Percentiles rank a stretch among this genome's conserved stretches.
Conservation (phyloP, 495 filamentous ascomycete genomes). For the Trichocladium uniseriatum region DNA sequence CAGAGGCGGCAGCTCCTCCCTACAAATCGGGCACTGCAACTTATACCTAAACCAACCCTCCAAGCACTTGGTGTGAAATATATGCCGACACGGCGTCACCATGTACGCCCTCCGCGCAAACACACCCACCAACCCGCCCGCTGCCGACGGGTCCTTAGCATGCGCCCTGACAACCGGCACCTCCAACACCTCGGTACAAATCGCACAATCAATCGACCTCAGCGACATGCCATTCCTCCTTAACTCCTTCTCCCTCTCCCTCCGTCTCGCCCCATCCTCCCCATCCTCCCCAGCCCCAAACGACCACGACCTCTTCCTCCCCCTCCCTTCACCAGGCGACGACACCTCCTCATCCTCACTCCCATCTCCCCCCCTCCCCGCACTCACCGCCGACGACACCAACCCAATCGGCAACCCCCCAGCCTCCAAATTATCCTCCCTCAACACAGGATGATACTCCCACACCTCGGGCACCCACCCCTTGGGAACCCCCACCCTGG, state of each 20-base stretch:
- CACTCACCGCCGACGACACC: constrained; percentile 13
- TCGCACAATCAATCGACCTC: constrained; percentile 69
- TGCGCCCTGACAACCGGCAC: constrained; percentile 65
- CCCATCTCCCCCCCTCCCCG: constrained; percentile 15
- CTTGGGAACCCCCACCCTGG: constrained; percentile 54
- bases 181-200: constrained; percentile 85
- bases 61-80: constrained; percentile 87
- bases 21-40: constrained; percentile 90
- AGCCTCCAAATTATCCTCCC: constrained; percentile 73
- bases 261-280: constrained; percentile 4
- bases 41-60: constrained; percentile 94
- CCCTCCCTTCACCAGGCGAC: constrained; percentile 21
- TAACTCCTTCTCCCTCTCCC: constrained; percentile 24
- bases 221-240: constrained; percentile 34
- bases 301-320: constrained; percentile 10
- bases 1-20: constrained; percentile 77
- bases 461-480: constrained; percentile 75
- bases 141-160: constrained; percentile 37
- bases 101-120: constrained; percentile 78
- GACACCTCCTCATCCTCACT: constrained; percentile 6
- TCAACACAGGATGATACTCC: constrained; percentile 87
- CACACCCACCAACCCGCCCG: constrained; percentile 55
- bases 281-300: not conserved
- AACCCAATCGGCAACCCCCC: constrained; percentile 70
- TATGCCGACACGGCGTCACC: constrained; percentile 94